Evolutionary conservation across 148 eudicot genomes (phyloP), one percentile per base, ranked within the genome.

Genomic region (Rhododendron ovatum): DNA sequence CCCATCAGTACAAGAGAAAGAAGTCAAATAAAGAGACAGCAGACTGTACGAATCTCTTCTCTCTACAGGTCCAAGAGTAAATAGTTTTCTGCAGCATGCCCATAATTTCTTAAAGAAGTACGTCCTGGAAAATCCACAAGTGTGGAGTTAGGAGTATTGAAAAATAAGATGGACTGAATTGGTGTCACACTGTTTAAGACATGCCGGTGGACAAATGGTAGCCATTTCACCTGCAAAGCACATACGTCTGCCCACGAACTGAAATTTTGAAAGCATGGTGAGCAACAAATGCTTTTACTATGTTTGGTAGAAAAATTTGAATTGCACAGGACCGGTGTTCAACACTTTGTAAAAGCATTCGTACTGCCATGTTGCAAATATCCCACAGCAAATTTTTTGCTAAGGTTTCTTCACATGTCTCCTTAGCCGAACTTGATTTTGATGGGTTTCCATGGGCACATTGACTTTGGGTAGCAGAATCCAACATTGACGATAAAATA

Each of bases 31-130:
- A 87, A 95, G 91, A 85, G 98, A 98, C 83, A 98, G 91, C 79
- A 98, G 83, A 85, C 93, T 83, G 86, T 94, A 98, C 51, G 96
- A 98, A 95, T 95, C 99, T 90, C 93, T 92, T 91, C 99, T 93
- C 91, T 98, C 99, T 73, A 86, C 67, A 86, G 92, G 85, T 82
- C 98, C 98, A 90, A 90, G 24, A 78, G 91, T 80, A 91, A 97
- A 94, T 83, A 98, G 90, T 74, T 83, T 76, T 89, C 83, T 92
- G 90, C 98, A 96, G 89, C 94, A 93, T 67, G 88, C 88, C 99
- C 99, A 98, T 88, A 94, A 76, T 85, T 90, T 87, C 89, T 81
- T 85, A 84, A 91, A 90, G 84, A 93, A 86, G 51, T 88, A 78
- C 61, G 85, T 90, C 93, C 99, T 98, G 93, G 82, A 90, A 87